A percentile compares a stretch with the other conserved stretches of the same genome.
Evolutionary conservation across 192 early-diverging fungal species (phyloP).

Genomic region (Coemansia guatemalensis): DNA sequence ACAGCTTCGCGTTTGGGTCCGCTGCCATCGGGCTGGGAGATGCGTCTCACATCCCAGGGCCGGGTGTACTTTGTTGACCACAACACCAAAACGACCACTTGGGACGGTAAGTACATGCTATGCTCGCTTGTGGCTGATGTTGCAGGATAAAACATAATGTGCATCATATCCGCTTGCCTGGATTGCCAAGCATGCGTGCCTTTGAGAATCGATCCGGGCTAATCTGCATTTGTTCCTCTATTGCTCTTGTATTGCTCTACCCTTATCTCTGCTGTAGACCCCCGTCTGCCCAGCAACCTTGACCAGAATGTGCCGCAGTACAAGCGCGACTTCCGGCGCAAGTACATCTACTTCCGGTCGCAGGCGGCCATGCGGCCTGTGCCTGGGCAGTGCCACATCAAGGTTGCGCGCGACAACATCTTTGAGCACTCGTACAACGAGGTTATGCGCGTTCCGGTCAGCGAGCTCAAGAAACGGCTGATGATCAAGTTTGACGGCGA

Average conservation of each 20-base stretch:
- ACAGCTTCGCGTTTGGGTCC: constrained; percentile 71
- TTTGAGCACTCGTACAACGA: constrained; percentile 97
- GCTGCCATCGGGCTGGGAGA: constrained; percentile 97
- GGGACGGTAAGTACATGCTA: constrained; percentile 74
- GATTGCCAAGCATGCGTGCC: neutral
- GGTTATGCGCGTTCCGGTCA: constrained; percentile 88
- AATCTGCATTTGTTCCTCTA: neutral
- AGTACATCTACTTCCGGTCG: constrained; percentile 94
- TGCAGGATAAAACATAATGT: neutral
- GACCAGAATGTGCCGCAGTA: constrained; percentile 96
- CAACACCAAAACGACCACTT: constrained; percentile 96
- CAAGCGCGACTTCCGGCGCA: constrained; percentile 97
- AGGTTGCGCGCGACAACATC: constrained; percentile 81
- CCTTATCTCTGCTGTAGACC: constrained; percentile 46
- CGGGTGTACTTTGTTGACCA: constrained; percentile 98
- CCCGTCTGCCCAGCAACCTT: constrained; percentile 77
- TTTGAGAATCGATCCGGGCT: neutral
- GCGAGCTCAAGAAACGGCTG: constrained; percentile 92
- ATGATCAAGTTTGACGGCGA: constrained; percentile 99
- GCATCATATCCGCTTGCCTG: neutral
- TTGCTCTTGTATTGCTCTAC: neutral
- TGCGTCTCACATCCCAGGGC: constrained; percentile 93
- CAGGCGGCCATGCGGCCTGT: constrained; percentile 88
- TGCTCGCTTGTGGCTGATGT: neutral
- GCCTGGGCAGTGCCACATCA: constrained; percentile 91